Base-by-base conservation (phyloP, 78 protist genomes). In the Cyanophora paradoxa region DNA sequence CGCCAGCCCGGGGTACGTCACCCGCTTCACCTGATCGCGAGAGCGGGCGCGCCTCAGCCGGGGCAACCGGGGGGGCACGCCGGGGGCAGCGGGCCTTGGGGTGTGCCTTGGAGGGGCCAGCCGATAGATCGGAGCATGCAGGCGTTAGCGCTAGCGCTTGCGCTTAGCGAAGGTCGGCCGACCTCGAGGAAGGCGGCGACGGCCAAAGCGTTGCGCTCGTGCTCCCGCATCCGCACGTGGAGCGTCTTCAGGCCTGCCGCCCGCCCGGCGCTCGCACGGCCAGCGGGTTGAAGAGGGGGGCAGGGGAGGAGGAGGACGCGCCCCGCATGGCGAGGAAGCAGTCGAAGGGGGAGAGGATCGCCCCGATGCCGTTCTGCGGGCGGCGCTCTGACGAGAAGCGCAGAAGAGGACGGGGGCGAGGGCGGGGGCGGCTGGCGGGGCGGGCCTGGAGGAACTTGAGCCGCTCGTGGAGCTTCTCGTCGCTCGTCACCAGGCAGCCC, bases 211-310 rank as follows among this genome's bases (percentile, higher is more conserved):
- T 82, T 90, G 71, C 77, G 46, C 59, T 86, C 83, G 58, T 83
- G 91, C 24, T 36, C 73, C 57, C 64, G 76, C 90, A 93, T 87
- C 22, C 97, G 77, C 37, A 93, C 34, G 28, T 86, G 85, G 0
- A 93, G 83, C 1, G 97, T 93, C 77, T 84, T 84, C 26, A 91
- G 4, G 33, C 95, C n/a, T n/a, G n/a, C n/a, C n/a, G n/a, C n/a
- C n/a, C n/a, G n/a, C n/a, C n/a, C n/a, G n/a, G n/a, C n/a, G n/a
- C n/a, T n/a, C n/a, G n/a, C n/a, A n/a, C n/a, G n/a, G n/a, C n/a
- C n/a, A n/a, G n/a, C n/a, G n/a, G n/a, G n/a, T n/a, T n/a, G n/a
- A n/a, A n/a, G n/a, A n/a, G n/a, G n/a, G n/a, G n/a, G n/a, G n/a
- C n/a, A n/a, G n/a, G n/a, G n/a, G n/a, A n/a, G n/a, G n/a, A n/a